Base-by-base conservation (phyloP, 139 green algal genomes). In the Picochlorum sp. region DNA sequence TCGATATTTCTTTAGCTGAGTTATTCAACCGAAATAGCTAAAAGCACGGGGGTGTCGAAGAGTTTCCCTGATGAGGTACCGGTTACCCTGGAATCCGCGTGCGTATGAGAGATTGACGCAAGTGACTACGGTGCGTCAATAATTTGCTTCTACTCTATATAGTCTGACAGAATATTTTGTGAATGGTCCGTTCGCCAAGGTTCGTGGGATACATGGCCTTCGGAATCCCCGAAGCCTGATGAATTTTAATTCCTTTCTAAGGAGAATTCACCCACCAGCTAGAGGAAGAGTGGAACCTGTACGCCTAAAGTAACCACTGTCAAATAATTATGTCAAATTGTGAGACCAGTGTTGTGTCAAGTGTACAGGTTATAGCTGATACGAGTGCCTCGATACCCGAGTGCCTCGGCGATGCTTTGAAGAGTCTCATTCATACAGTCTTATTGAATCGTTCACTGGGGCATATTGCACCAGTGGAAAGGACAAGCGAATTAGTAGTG, bases 391-490 rank as follows among this genome's bases (percentile, higher is more conserved):
- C 34, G 34, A 41, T 41, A 41, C 34, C 34, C 34, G 34, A 41
- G 34, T 41, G 34, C 34, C 34, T 91, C 0, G 56, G 79, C 2
- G 89, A 96, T 54, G 80, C 92, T 4, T 66, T 96, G 20, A 72
- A 86, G 63, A 88, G 86, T 59, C 49, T 96, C 16, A 60, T 97
- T 32, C 91, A 97, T 74, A 97, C 91, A 18, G 92, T 97, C 38
- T 67, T 97, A 4, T 97, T 97, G 70, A 90, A 91, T 68, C 67
- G 91, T 4, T 80, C 91, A 1, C 75, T 97, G 20, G 91, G 91
- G 1, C 75, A 83, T 14, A 82, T 96, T 8, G 72, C 71, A 28
- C 89, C 91, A 0, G 44, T 68, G 5, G 92, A 96, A 44, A 79
- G 92, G 7, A 89, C 96, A 60, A 87, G 75, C 4, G 85, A 96